Evolutionary conservation across 2,329 filamentous ascomycete genomes (phyloP), one percentile per base, ranked within the genome.

Genomic region (Microdochium bolleyi): DNA sequence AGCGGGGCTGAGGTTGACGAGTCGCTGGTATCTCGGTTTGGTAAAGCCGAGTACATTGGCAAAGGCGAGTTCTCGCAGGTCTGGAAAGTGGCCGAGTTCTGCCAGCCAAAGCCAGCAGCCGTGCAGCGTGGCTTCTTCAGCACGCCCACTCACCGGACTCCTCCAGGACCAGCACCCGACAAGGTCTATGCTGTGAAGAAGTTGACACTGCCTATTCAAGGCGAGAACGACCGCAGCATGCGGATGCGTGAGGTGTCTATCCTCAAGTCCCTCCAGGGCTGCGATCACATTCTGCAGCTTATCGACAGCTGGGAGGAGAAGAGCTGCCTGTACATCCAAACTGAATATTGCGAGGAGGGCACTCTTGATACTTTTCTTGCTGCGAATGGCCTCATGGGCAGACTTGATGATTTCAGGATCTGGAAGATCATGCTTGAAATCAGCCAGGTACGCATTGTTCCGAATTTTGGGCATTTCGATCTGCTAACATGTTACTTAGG

Each of bases 371-470:
- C 84, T 16, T 99, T 97, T 65, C 77, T 99, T 27, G 80, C 83
- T n/a, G 82, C 87, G 54, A 83, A 90, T 55, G 94, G 94, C 24
- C 79, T 86, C 56, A 90, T 88, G 65, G 92, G 90, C 49, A 83
- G 92, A 60, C 73, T 99, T 58, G 94, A 99, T 69, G 94, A 97
- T 67, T 99, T 99, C 72, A 83, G 94, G 56, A 96, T 97, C 68
- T 99, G 94, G 90, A 99, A 99, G 74, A 92, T 97, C 54, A 74
- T 97, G 61, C 80, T 96, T 44, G 94, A 99, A 68, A 71, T 96
- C 54, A 81, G 85, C 62, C 74, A 87, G 76, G 90, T 94, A 81
- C 72, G 87, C 76, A 48, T 52, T 64, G 55, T 65, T 52, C 56
- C 62, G 66, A 60, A 72, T 57, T 16, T 9, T 8, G n/a, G 14